Evolutionary conservation across 805 yeast species (phyloP).

Genomic region (Metschnikowia continentalis): DNA sequence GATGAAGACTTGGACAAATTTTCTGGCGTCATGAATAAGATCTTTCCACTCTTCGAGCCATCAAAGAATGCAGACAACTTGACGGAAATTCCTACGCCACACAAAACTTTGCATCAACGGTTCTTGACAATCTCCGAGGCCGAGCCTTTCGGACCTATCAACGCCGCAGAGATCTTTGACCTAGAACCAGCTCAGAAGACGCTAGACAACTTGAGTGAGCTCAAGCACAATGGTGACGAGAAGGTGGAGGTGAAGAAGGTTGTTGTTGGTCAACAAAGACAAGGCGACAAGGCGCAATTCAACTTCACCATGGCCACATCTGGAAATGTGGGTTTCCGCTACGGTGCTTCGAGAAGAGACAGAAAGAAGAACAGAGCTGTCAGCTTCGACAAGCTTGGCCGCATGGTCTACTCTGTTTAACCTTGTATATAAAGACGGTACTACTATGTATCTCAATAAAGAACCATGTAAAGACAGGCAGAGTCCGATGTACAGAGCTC

Average conservation of each 20-base stretch:
- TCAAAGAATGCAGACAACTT: constrained; percentile 58
- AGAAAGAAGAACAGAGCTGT: constrained; percentile 76
- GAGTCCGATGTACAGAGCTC: not conserved
- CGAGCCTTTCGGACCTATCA: constrained; percentile 93
- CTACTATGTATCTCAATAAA: not conserved
- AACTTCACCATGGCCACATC: constrained; percentile 73
- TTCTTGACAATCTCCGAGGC: constrained; percentile 89
- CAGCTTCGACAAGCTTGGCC: constrained; percentile 66
- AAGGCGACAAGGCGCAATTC: constrained; percentile 70
- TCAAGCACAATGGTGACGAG: constrained; percentile 47
- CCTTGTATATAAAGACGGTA: not conserved
- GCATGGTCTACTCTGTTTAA: constrained; percentile 37
- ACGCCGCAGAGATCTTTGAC: constrained; percentile 81
- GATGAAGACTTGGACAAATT: constrained; percentile 55
- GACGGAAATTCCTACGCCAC: constrained; percentile 92
- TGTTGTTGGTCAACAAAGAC: constrained; percentile 51
- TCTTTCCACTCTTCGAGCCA: constrained; percentile 70
- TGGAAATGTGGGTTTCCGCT: constrained; percentile 85
- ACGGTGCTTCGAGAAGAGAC: constrained; percentile 88
- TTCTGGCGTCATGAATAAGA: constrained; percentile 60
- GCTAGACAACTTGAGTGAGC: constrained; percentile 61
- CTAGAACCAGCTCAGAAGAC: constrained; percentile 86
- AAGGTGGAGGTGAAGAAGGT: constrained; percentile 28
- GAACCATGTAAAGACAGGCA: not conserved
- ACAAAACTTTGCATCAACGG: constrained; percentile 73